Base-by-base conservation (phyloP, 1,139 yeast genomes). In the Yueomyces sp. region DNA sequence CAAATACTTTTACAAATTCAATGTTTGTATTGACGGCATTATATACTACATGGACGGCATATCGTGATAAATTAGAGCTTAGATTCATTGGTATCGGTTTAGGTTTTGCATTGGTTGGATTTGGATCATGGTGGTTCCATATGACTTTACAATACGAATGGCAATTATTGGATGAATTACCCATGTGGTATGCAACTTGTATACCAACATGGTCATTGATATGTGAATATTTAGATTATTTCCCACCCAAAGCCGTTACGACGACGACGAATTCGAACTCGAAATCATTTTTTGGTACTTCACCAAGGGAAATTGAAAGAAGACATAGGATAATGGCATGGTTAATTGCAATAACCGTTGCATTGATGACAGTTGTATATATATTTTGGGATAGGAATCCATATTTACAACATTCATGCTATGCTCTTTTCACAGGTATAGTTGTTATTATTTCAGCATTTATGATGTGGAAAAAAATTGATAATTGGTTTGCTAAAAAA, bases 181-280 rank as follows among this genome's bases (percentile, higher is more conserved):
- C 97, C 36, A 89, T 89, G 97, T 84, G 89, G 49, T 89, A 89
- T 63, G 96, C 95, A 36, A 89, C 96, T 1, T 89, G 96, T 54
- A 79, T 89, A 34, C 96, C 97, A 0, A 79, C 84, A 51, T 91
- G 96, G 85, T 79, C 85, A 43, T 78, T 87, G 1, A 82, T 81
- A 54, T 77, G 89, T 42, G 87, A 81, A 41, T 51, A 55, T 12
- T 40, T 45, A 25, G 53, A 50, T 60, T 31, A 26, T 38, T n/a
- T 41, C 7, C 38, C 32, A n/a, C 37, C 37, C 7, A 29, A 71
- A 73, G 31, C 60, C 63, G 19, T 19, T 19, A 19, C 19, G 19
- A 19, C 19, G 19, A 19, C 19, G 19, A 19, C 19, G 19, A 34
- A 42, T 57, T 34, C 47, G 52, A 41, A 56, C 61, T 25, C 64